Evolutionary conservation across 2,329 filamentous ascomycete species (phyloP).

Genomic region (Sclerotiophoma versabilis): DNA sequence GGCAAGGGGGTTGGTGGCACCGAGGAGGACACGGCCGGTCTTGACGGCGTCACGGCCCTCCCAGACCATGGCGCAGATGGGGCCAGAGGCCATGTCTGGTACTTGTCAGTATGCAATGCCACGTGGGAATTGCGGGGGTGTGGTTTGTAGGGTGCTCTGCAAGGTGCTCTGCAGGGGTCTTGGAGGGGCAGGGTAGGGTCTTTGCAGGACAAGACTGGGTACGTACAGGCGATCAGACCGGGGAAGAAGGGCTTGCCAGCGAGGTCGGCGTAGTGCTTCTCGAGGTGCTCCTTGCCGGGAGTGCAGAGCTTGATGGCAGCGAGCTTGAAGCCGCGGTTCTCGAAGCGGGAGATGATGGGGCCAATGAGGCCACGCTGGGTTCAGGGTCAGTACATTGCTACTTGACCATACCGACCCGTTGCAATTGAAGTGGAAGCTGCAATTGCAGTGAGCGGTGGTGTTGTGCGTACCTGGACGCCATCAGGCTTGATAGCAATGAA

Average conservation of each 20-base stretch:
- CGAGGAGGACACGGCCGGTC: conserved; percentile 95
- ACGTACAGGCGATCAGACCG: conserved; percentile 88
- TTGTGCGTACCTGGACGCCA: conserved; percentile 85
- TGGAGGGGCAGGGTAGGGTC: not conserved
- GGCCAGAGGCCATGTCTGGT: conserved; percentile 93
- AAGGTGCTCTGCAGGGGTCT: not conserved
- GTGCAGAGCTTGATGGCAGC: conserved; percentile 94
- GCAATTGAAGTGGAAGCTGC: conserved; percentile 3
- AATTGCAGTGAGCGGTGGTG: not conserved
- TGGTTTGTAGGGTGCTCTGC: not conserved
- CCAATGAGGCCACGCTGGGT: conserved; percentile 94
- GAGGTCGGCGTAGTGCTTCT: conserved; percentile 97
- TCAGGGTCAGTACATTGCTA: conserved; percentile 2
- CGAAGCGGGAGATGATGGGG: conserved; percentile 97
- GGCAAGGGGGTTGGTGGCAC: conserved; percentile 97
- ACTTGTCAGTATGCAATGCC: conserved; percentile 6
- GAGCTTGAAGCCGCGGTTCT: conserved; percentile 98
- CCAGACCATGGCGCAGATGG: conserved; percentile 99
- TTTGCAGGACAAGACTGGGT: conserved; percentile 12
- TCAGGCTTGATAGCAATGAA: conserved; percentile 99
- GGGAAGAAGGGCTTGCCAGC: conserved; percentile 95
- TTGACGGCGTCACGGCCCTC: conserved; percentile 99
- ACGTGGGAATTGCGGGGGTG: conserved; percentile 7
- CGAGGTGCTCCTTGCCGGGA: conserved; percentile 92
- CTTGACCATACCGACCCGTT: not conserved